Conservation (phyloP, 129 eudicot genomes). For the Pseudognaphalium luteoalbum region DNA sequence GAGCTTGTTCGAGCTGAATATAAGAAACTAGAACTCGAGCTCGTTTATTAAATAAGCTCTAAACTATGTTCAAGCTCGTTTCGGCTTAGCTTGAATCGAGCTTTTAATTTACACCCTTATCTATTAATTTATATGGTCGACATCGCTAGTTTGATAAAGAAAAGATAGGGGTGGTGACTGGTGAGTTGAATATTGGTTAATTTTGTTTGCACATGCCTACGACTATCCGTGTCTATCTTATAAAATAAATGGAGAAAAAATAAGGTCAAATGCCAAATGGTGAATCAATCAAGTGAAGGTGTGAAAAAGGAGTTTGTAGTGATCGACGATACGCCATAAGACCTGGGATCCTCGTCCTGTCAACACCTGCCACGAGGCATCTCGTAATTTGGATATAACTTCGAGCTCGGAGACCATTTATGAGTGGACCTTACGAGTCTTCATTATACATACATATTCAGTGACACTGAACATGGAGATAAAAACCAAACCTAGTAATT, state of each 20-base stretch:
- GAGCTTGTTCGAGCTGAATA: no score
- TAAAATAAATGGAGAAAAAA: background rate
- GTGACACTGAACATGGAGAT: background rate
- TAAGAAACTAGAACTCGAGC: no score
- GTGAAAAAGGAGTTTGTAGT: constrained; percentile 23
- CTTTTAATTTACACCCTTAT: no score
- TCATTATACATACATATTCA: background rate
- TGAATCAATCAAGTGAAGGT: constrained; percentile 3
- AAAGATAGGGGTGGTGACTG: background rate
- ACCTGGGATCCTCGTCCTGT: constrained; percentile 25
- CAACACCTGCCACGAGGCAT: constrained; percentile 25
- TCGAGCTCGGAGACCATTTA: background rate
- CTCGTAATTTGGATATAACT: constrained; percentile 23
- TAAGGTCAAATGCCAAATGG: constrained; percentile 20
- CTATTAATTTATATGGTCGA: constrained; percentile 2
- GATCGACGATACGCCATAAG: constrained; percentile 14
- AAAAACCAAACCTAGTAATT: background rate
- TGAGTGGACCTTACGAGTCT: constrained; percentile 21
- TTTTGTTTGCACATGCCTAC: constrained; percentile 23
- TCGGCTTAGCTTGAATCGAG: no score
- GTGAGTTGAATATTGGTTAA: constrained; percentile 2
- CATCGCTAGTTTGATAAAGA: constrained; percentile 9
- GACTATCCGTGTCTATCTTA: background rate
- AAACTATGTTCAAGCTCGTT: no score
- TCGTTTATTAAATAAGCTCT: no score